Evolutionary conservation across 352 stramenopile genomes (phyloP).

Genomic region (Phytopythium aichiense): DNA sequence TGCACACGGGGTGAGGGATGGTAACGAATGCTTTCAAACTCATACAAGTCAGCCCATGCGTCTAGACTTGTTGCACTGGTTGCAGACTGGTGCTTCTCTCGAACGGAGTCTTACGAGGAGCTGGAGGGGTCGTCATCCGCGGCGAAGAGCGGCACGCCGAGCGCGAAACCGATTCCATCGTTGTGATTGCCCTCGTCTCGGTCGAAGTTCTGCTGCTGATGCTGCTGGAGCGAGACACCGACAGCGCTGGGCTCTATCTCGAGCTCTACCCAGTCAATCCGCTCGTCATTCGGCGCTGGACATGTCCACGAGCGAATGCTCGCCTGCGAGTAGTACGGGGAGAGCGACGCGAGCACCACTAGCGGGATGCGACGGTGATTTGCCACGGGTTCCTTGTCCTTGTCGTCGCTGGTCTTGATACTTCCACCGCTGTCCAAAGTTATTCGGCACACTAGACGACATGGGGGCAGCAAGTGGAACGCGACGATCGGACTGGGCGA

Average conservation of each 20-base stretch:
- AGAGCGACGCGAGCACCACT: constrained; percentile 22
- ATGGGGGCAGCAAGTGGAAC: constrained; percentile 28
- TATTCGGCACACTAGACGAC: constrained; percentile 27
- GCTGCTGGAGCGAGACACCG: neutral
- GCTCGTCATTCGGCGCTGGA: neutral
- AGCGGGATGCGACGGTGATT: constrained; percentile 4
- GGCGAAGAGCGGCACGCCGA: neutral
- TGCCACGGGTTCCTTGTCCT: neutral
- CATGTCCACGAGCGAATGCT: neutral
- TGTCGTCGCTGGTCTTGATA: neutral
- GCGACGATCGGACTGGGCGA: neutral
- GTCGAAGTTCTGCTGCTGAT: neutral
- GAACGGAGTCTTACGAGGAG: neutral
- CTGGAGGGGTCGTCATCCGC: neutral
- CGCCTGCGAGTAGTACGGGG: constrained; percentile 11
- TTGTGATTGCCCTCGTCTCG: neutral
- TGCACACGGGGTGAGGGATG: neutral
- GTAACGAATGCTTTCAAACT: neutral
- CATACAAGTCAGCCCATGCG: neutral
- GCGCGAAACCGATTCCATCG: neutral
- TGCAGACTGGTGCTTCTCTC: neutral
- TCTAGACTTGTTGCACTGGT: neutral
- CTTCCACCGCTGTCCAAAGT: too few species aligned
- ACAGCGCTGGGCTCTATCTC: neutral
- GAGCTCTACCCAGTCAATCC: neutral